phyloP scores from a whole-genome alignment of 192 early-diverging fungal species.

The Coemansia sp. region DNA sequence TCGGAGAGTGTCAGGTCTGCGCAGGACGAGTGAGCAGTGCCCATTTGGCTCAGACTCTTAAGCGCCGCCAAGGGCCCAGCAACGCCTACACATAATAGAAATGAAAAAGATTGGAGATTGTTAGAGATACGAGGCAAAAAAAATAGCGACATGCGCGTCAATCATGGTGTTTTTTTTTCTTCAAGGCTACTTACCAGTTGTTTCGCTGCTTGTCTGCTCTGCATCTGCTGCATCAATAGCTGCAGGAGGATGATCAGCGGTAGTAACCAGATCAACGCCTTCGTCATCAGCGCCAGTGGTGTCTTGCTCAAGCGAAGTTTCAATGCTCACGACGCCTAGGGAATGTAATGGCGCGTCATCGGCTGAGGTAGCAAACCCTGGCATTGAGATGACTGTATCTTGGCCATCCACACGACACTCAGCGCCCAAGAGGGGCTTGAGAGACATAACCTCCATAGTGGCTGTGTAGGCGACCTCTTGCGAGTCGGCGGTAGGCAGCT shows the following conservation, averaged over 20 bases:
- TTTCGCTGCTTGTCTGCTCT: neutral
- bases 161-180: too few species aligned
- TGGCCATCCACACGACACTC: slow-evolving; percentile 25
- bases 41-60: slow-evolving; percentile 21
- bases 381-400: slow-evolving; percentile 5
- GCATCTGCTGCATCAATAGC: neutral
- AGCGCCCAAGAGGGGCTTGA: slow-evolving; percentile 20
- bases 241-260: slow-evolving; percentile 4
- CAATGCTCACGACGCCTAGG: neutral
- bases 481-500: neutral
- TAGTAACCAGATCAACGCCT: slow-evolving; percentile 23
- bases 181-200: neutral
- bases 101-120: neutral
- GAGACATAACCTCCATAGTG: slow-evolving; percentile 14
- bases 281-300: slow-evolving; percentile 7
- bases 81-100: slow-evolving; percentile 5
- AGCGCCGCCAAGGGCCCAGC: slow-evolving; percentile 27
- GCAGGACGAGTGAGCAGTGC: slow-evolving; percentile 43
- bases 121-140: neutral
- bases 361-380: neutral
- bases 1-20: slow-evolving; percentile 46
- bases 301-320: slow-evolving; percentile 1
- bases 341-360: too few species aligned
- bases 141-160: neutral
- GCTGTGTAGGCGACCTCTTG: slow-evolving; percentile 12